Conservation (phyloP, 192 early-diverging fungal species). For the Coemansia umbellata region DNA sequence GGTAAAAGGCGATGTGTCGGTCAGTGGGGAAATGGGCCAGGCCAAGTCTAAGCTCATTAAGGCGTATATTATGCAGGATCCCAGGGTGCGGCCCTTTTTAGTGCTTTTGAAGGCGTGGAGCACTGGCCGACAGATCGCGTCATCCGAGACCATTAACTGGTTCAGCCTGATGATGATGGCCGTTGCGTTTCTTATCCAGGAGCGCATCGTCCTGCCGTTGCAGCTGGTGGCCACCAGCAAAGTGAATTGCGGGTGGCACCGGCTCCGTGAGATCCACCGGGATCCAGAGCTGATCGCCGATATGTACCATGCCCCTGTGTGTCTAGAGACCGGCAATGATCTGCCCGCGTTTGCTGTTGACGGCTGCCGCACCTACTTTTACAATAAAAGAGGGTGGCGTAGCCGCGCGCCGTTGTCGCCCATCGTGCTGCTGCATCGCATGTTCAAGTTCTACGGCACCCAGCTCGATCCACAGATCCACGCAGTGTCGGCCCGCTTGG, state of each 20-base stretch:
- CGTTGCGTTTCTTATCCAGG: constrained; percentile 28
- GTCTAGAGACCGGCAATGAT: neutral
- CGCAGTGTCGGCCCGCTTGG: constrained; percentile 31
- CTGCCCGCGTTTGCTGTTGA: constrained; percentile 11
- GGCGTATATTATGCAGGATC: constrained; percentile 20
- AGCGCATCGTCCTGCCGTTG: constrained; percentile 37
- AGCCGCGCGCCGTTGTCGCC: constrained; percentile 22
- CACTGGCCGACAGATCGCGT: constrained; percentile 5
- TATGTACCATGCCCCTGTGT: neutral
- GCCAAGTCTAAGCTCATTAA: constrained; percentile 18
- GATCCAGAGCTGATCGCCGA: neutral
- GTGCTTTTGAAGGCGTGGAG: constrained; percentile 33
- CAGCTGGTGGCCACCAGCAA: constrained; percentile 18
- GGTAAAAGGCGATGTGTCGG: constrained; percentile 34
- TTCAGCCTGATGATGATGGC: constrained; percentile 42
- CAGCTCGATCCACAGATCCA: constrained; percentile 20
- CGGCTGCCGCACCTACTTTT: constrained; percentile 8
- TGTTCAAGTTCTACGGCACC: constrained; percentile 36
- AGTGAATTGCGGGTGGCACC: neutral
- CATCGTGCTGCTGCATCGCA: constrained; percentile 9
- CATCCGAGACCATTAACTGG: constrained; percentile 28
- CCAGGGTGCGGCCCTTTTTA: constrained; percentile 24
- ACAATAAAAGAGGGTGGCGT: constrained; percentile 3
- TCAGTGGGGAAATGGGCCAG: constrained; percentile 10
- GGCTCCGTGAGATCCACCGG: constrained; percentile 2